Conservation (phyloP, 2,329 filamentous ascomycete species). For the Aspergillus thermomutatus region DNA sequence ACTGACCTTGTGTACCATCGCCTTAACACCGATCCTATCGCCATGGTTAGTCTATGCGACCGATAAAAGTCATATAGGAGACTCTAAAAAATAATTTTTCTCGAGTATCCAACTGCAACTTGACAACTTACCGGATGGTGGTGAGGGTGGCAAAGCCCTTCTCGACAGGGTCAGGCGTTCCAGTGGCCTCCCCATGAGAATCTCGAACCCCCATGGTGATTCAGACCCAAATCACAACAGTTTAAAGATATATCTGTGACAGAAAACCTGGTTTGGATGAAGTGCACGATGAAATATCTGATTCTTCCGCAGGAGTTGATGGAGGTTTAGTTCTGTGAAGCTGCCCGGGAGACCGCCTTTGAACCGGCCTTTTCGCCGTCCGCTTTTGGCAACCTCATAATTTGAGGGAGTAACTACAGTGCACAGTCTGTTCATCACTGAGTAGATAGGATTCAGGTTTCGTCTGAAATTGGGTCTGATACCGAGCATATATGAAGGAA, state of each 20-base stretch:
- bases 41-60: constrained; percentile 31
- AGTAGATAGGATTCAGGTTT: not conserved
- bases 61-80: constrained; percentile 25
- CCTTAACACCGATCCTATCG: constrained; percentile 63
- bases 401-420: not conserved
- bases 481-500: not conserved
- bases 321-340: constrained; percentile 11
- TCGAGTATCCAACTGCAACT: not conserved
- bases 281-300: constrained; percentile 10
- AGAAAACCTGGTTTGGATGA: constrained; percentile 4
- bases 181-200: constrained; percentile 50
- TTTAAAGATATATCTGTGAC: constrained; percentile 10
- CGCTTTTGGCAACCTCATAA: constrained; percentile 11
- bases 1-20: constrained; percentile 66
- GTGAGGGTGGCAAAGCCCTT: constrained; percentile 82
- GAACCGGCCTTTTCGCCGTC: constrained; percentile 9
- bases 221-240: not conserved
- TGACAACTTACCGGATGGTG: constrained; percentile 65
- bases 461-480: not conserved
- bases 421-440: not conserved
- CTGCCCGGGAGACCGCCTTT: constrained; percentile 19
- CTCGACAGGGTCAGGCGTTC: constrained; percentile 60
- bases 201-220: constrained; percentile 55
- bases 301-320: constrained; percentile 8
- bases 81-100: constrained; percentile 2